Percentiles rank a stretch among this genome's conserved stretches.
Evolutionary conservation across 2,329 filamentous ascomycete species (phyloP).

Genomic region (Cordyceps cicadae): DNA sequence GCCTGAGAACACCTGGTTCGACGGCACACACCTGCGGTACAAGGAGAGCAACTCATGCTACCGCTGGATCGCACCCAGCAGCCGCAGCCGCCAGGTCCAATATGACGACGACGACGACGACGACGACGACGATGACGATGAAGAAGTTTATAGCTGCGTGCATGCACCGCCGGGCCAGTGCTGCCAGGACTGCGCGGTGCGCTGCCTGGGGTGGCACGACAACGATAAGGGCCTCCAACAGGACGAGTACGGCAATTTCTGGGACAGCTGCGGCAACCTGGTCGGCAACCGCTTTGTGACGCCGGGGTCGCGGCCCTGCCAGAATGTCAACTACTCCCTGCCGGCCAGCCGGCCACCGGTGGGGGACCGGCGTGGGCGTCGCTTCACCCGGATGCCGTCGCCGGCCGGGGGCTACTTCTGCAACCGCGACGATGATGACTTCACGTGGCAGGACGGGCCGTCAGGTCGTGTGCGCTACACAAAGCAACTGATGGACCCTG

Average conservation of each 20-base stretch:
- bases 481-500: neutral
- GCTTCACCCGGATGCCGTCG: neutral
- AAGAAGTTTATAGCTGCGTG: neutral
- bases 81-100: too few relatives aligned
- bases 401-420: neutral
- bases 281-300: neutral
- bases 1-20: conserved; percentile 17
- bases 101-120: neutral
- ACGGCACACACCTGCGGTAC: neutral
- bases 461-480: neutral
- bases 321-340: neutral
- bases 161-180: neutral
- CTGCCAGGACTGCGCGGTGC: neutral
- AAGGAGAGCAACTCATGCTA: neutral
- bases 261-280: neutral
- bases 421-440: neutral
- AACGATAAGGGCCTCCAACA: neutral
- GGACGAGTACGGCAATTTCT: neutral
- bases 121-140: neutral
- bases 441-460: neutral
- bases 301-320: neutral
- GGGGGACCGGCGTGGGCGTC: neutral
- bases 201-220: neutral
- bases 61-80: neutral
- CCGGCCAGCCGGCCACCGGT: neutral